Conservation (phyloP, 1,284 basidiomycete species). For the Schizophyllum amplum region DNA sequence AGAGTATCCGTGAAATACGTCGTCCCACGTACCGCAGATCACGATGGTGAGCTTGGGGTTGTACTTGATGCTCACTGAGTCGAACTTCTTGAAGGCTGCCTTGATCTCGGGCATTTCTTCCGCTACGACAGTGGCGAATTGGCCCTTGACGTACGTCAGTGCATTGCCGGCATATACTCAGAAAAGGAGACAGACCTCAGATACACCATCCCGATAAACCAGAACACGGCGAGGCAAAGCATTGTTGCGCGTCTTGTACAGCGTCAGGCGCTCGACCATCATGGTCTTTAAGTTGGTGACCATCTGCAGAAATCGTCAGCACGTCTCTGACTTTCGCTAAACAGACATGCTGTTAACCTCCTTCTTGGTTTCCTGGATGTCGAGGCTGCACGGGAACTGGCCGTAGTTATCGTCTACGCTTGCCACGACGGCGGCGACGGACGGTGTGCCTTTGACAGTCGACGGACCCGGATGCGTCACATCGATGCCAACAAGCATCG, state of each 20-base stretch:
- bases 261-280: constrained; percentile 55
- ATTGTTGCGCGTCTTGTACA: constrained; percentile 40
- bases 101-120: constrained; percentile 63
- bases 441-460: constrained; percentile 51
- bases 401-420: constrained; percentile 55
- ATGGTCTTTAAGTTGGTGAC: constrained; percentile 59
- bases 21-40: constrained; percentile 41
- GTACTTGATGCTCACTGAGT: constrained; percentile 34
- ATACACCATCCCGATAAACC: constrained; percentile 74
- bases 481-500: constrained; percentile 79
- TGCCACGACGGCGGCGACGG: constrained; percentile 74
- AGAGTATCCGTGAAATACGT: neutral
- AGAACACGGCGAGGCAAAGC: constrained; percentile 54
- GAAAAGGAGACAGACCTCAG: constrained; percentile 36
- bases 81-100: constrained; percentile 47
- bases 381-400: constrained; percentile 65
- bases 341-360: constrained; percentile 40
- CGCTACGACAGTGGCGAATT: constrained; percentile 57
- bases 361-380: constrained; percentile 64
- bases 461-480: constrained; percentile 71
- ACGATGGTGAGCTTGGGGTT: constrained; percentile 66
- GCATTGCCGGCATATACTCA: constrained; percentile 3
- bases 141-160: constrained; percentile 40
- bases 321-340: constrained; percentile 11
- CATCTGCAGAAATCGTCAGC: constrained; percentile 41